phyloP scores from a whole-genome alignment of 441 rosid genomes.

The Brassica balearica region DNA sequence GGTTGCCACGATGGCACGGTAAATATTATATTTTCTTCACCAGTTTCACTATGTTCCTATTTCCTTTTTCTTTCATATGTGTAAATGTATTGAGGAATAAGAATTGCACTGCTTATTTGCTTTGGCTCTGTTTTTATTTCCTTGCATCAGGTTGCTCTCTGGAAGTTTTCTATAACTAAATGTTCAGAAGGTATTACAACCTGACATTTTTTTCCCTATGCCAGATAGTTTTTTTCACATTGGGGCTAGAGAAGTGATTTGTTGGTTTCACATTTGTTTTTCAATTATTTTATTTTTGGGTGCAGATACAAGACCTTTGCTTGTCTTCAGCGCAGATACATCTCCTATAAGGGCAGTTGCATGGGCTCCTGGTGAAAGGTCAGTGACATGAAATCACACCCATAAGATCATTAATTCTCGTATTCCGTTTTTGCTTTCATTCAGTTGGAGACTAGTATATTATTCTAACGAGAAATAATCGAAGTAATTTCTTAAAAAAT shows the following conservation, averaged over 20 bases:
- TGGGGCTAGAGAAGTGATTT: conserved; percentile 21
- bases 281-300: not conserved
- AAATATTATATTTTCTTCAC: not conserved
- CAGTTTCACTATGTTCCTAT: too few relatives aligned
- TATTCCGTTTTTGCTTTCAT: conserved; percentile 5
- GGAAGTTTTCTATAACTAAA: conserved; percentile 75
- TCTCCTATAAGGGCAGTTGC: conserved; percentile 82
- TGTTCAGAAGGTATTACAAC: conserved; percentile 59
- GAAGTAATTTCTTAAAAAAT: not conserved
- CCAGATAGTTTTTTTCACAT: conserved; percentile 22
- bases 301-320: conserved; percentile 91
- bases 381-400: conserved; percentile 36
- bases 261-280: conserved; percentile 26
- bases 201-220: conserved; percentile 22
- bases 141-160: conserved; percentile 80
- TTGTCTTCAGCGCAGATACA: conserved; percentile 86
- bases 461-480: not conserved
- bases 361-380: conserved; percentile 93
- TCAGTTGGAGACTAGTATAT: not conserved
- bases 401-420: not conserved
- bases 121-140: not conserved
- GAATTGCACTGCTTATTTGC: not conserved
- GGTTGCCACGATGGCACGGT: conserved; percentile 99
- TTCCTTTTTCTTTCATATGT: not conserved
- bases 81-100: conserved; percentile 18